Evolutionary conservation across 768 basidiomycete genomes (phyloP).

Genomic region (Nidula microcarpa): DNA sequence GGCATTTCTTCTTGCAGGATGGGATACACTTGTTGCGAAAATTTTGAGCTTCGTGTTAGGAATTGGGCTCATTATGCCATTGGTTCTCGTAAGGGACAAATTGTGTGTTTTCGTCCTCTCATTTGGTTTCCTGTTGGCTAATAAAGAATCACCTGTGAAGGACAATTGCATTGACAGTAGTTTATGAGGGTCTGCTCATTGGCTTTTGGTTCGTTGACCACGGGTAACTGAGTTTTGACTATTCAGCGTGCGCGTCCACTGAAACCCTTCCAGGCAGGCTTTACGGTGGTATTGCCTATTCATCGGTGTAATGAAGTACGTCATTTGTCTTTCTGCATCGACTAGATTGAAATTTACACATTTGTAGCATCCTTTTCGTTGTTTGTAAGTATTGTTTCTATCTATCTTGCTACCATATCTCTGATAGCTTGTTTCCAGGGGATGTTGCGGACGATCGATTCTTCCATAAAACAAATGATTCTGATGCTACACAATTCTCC

Average conservation of each 20-base stretch:
- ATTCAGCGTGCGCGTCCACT: background rate
- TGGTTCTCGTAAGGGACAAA: slow-evolving; percentile 87
- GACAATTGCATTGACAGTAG: slow-evolving; percentile 77
- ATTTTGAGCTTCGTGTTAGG: slow-evolving; percentile 89
- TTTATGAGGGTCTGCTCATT: slow-evolving; percentile 83
- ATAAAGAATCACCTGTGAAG: slow-evolving; percentile 34
- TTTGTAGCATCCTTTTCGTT: slow-evolving; percentile 72
- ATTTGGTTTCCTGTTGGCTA: background rate
- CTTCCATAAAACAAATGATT: slow-evolving; percentile 92
- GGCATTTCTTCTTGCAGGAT: slow-evolving; percentile 78
- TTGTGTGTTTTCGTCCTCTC: slow-evolving; percentile 50
- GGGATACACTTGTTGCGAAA: slow-evolving; percentile 88
- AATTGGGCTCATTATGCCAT: slow-evolving; percentile 80
- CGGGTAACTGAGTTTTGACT: slow-evolving; percentile 47
- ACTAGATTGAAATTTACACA: slow-evolving; percentile 3
- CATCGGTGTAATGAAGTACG: slow-evolving; percentile 83
- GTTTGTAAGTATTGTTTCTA: slow-evolving; percentile 60
- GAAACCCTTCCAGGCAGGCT: slow-evolving; percentile 50
- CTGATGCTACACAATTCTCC: slow-evolving; percentile 87
- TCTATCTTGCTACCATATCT: background rate
- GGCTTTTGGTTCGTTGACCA: slow-evolving; percentile 97
- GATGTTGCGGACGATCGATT: slow-evolving; percentile 93
- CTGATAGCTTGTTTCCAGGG: slow-evolving; percentile 46
- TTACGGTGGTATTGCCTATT: slow-evolving; percentile 83
- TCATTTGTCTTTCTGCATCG: slow-evolving; percentile 5